A percentile compares a stretch with the other conserved stretches of the same genome.
These are phyloP conservation scores for Clathrus columnatus DNA, from an alignment of 768 basidiomycete genomes.

Conservation along the genomic window DNA sequence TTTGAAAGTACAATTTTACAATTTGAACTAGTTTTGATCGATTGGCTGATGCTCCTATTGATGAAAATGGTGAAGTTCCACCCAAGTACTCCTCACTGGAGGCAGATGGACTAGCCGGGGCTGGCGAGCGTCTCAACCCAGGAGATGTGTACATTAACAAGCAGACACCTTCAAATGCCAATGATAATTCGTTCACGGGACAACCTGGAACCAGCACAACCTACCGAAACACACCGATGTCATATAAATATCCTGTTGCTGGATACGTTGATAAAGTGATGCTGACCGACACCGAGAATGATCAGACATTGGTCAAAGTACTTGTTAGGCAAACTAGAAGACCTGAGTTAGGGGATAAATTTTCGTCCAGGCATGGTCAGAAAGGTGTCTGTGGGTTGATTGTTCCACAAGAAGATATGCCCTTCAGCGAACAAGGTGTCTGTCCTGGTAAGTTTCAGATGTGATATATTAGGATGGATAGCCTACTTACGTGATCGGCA, in stretches of 20 bases:
- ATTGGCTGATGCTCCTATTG: conserved; percentile 82
- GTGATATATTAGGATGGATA: not conserved
- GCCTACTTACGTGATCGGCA: conserved; percentile 10
- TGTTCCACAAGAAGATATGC: conserved; percentile 98
- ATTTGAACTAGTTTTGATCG: conserved; percentile 66
- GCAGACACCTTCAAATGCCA: conserved; percentile 91
- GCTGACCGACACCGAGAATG: conserved; percentile 94
- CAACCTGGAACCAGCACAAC: conserved; percentile 66
- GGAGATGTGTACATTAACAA: conserved; percentile 96
- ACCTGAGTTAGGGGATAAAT: conserved; percentile 97
- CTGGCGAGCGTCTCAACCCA: conserved; percentile 88
- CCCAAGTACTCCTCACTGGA: conserved; percentile 91
- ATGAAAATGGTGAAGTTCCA: conserved; percentile 68
- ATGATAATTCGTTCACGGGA: conserved; percentile 80
- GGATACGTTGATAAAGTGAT: conserved; percentile 97
- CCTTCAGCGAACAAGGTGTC: conserved; percentile 97
- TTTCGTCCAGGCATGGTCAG: conserved; percentile 95
- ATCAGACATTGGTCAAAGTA: conserved; percentile 94
- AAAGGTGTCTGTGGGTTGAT: conserved; percentile 99
- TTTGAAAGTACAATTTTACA: not conserved
- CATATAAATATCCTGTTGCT: conserved; percentile 88
- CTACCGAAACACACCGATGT: conserved; percentile 88
- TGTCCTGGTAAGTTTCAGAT: conserved; percentile 71
- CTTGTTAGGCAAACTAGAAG: conserved; percentile 93
- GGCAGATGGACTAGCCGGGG: conserved; percentile 86